phyloP scores from a whole-genome alignment of 805 yeast genomes.

The Yarrowia sp. region DNA sequence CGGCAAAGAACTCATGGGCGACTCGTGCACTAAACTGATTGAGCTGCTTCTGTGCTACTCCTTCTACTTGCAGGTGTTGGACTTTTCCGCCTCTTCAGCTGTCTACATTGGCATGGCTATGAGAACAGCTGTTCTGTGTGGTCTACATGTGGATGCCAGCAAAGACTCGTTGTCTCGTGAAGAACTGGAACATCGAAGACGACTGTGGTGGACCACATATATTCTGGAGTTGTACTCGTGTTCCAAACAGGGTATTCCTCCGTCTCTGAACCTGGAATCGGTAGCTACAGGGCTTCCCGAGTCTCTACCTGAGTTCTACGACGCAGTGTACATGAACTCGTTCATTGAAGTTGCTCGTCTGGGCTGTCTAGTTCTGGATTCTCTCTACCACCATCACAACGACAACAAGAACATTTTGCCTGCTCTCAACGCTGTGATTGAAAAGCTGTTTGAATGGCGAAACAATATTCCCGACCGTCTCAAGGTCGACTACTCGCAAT shows the following conservation, averaged over 20 bases:
- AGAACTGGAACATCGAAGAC: constrained; percentile 31
- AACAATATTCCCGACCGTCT: constrained; percentile 27
- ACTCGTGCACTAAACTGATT: constrained; percentile 24
- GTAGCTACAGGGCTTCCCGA: constrained; percentile 28
- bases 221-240: constrained; percentile 30
- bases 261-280: constrained; percentile 29
- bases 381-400: constrained; percentile 29
- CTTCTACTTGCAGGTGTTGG: constrained; percentile 30
- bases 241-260: constrained; percentile 32
- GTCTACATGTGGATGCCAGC: constrained; percentile 30
- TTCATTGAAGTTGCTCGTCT: constrained; percentile 31
- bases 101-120: constrained; percentile 29
- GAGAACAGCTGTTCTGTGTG: constrained; percentile 29
- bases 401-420: constrained; percentile 28
- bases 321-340: constrained; percentile 29
- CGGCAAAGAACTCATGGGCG: constrained; percentile 27
- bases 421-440: constrained; percentile 27
- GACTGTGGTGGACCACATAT: constrained; percentile 34
- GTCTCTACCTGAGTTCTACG: constrained; percentile 20
- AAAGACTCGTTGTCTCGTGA: constrained; percentile 19
- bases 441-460: constrained; percentile 29
- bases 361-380: constrained; percentile 27
- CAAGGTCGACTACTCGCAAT: constrained; percentile 27
- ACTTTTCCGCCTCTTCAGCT: constrained; percentile 28
- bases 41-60: constrained; percentile 30